Evolutionary conservation across 2,329 filamentous ascomycete genomes (phyloP).

Genomic region (Colletotrichum sp.): DNA sequence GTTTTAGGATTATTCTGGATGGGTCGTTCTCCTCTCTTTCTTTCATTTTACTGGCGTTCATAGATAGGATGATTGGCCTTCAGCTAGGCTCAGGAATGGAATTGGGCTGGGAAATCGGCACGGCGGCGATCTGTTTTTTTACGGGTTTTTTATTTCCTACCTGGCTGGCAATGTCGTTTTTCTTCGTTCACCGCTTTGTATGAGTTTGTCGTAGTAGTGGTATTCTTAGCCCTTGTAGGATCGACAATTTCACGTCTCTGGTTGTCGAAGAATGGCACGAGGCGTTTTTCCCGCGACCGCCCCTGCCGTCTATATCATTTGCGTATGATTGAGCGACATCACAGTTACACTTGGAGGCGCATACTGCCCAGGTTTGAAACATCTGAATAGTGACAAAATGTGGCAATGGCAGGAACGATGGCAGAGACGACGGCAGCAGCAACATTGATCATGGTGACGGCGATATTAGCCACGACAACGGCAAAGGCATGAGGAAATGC

Average conservation of each 20-base stretch:
- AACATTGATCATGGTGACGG: not conserved
- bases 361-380: not conserved
- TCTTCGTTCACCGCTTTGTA: not conserved
- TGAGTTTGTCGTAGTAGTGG: not conserved
- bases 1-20: not conserved
- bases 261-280: not conserved
- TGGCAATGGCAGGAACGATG: no score
- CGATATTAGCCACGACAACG: not conserved
- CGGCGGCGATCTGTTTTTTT: not conserved
- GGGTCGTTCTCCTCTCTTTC: not conserved
- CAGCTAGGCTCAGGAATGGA: not conserved
- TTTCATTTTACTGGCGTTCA: not conserved
- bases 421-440: not conserved
- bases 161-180: not conserved
- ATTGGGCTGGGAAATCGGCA: not conserved
- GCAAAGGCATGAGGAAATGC: rapidly evolving
- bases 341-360: not conserved
- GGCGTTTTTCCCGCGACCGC: not conserved
- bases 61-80: not conserved
- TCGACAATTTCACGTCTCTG: not conserved
- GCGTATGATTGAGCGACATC: not conserved
- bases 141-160: not conserved
- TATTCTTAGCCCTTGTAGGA: not conserved
- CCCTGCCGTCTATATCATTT: not conserved
- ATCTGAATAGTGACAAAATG: no score